Conservation (phyloP, 2,329 filamentous ascomycete species). For the Colletotrichum lindemuthianum region DNA sequence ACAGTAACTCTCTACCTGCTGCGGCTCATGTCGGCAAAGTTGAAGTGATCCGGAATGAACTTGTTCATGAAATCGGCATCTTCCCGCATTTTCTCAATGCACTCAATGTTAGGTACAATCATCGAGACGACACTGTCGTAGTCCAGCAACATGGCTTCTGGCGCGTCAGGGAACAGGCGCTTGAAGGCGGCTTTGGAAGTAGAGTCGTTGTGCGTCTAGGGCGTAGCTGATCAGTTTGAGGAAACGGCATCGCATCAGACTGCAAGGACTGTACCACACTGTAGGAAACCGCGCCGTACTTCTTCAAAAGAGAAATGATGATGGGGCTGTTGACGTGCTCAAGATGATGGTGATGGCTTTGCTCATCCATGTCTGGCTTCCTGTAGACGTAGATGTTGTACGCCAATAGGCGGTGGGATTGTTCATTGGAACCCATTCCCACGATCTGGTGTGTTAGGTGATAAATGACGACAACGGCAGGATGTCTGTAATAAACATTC, state of each 20-base stretch:
- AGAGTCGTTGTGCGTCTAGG: constrained; percentile 12
- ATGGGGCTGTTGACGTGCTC: constrained; percentile 11
- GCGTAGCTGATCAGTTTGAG: background rate
- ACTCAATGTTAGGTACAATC: constrained; percentile 1
- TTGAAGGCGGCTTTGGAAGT: constrained; percentile 15
- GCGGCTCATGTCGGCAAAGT: constrained; percentile 22
- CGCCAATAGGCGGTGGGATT: background rate
- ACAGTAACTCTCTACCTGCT: background rate
- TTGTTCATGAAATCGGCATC: constrained; percentile 9
- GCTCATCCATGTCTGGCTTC: constrained; percentile 18
- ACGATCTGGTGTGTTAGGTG: background rate
- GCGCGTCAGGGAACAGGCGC: constrained; percentile 4
- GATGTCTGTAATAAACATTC: background rate
- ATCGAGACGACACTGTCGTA: constrained; percentile 13
- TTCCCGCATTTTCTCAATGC: constrained; percentile 22
- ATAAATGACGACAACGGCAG: background rate
- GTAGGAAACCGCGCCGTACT: constrained; percentile 5
- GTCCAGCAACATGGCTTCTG: constrained; percentile 4
- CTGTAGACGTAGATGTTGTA: constrained; percentile 17
- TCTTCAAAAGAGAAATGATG: constrained; percentile 4
- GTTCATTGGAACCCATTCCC: constrained; percentile 2
- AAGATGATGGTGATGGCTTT: constrained; percentile 8
- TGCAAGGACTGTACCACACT: background rate
- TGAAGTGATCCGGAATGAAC: constrained; percentile 23
- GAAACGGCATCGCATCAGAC: background rate